phyloP scores from a whole-genome alignment of 768 basidiomycete genomes.

The Porpolomopsis calyptriformis region DNA sequence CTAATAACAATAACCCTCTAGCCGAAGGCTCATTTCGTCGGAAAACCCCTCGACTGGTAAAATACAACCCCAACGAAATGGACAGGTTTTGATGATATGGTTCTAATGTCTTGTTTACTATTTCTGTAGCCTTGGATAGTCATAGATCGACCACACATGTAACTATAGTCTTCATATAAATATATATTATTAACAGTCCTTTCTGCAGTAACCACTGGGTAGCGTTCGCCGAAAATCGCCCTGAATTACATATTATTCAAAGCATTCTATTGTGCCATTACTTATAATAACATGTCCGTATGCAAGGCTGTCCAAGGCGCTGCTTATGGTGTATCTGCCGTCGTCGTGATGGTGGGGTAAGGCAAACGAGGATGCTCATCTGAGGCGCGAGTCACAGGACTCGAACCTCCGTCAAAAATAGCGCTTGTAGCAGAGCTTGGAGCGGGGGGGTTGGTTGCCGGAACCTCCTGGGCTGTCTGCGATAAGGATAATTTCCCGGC shows the following conservation, averaged over 20 bases:
- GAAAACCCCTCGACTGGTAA: slow-evolving; percentile 27
- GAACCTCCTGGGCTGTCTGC: too few relatives aligned
- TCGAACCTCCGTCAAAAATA: neutral
- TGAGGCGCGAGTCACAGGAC: neutral
- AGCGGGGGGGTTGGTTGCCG: neutral
- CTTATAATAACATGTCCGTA: too few relatives aligned
- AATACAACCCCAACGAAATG: neutral
- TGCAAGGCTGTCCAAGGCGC: too few relatives aligned
- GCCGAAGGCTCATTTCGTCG: slow-evolving; percentile 35
- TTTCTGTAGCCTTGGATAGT: neutral
- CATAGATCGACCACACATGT: too few relatives aligned
- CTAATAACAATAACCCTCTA: slow-evolving; percentile 13
- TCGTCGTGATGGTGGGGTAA: neutral
- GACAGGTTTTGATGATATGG: neutral
- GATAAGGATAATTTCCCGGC: neutral
- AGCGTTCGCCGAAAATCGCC: too few relatives aligned
- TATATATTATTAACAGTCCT: too few relatives aligned
- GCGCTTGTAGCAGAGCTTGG: neutral
- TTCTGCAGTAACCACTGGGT: too few relatives aligned
- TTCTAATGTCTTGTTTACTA: neutral
- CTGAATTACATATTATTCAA: too few relatives aligned
- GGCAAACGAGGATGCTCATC: neutral
- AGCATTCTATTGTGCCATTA: too few relatives aligned
- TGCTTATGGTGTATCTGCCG: neutral
- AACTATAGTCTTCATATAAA: too few relatives aligned